phyloP scores from a whole-genome alignment of 1,284 basidiomycete species.

The Apiotrichum domesticum region DNA sequence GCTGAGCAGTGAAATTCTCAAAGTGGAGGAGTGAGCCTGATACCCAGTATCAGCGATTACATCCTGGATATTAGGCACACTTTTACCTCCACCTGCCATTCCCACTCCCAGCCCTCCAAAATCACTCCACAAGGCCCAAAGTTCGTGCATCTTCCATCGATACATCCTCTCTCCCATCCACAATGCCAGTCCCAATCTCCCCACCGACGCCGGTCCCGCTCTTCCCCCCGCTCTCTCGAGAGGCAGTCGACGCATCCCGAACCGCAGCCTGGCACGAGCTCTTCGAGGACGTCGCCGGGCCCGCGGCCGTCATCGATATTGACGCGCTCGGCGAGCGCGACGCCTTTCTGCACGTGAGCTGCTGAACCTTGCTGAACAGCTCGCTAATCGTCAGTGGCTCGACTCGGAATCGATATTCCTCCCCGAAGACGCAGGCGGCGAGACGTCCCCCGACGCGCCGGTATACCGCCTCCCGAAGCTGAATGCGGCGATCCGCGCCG shows the following conservation, averaged over 20 bases:
- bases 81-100: too few relatives aligned
- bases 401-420: conserved; percentile 42
- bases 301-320: conserved; percentile 69
- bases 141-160: too few relatives aligned
- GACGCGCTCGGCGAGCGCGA: conserved; percentile 77
- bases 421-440: conserved; percentile 53
- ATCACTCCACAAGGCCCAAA: too few relatives aligned
- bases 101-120: too few relatives aligned
- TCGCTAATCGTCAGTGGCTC: conserved; percentile 18
- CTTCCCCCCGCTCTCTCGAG: conserved; percentile 10
- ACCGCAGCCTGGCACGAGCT: conserved; percentile 82
- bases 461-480: conserved; percentile 61
- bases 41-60: too few relatives aligned
- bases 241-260: conserved; percentile 57
- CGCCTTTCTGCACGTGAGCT: conserved; percentile 66
- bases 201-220: background rate
- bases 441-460: conserved; percentile 16
- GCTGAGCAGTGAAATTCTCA: background rate
- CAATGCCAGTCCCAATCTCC: conserved; percentile 14
- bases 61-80: too few relatives aligned
- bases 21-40: background rate
- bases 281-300: conserved; percentile 65
- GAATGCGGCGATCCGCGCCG: conserved; percentile 63
- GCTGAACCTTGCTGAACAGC: too few relatives aligned
- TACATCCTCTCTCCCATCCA: background rate